Base-by-base conservation (phyloP, 345 rosid species). In the Populus euphratica region DNA sequence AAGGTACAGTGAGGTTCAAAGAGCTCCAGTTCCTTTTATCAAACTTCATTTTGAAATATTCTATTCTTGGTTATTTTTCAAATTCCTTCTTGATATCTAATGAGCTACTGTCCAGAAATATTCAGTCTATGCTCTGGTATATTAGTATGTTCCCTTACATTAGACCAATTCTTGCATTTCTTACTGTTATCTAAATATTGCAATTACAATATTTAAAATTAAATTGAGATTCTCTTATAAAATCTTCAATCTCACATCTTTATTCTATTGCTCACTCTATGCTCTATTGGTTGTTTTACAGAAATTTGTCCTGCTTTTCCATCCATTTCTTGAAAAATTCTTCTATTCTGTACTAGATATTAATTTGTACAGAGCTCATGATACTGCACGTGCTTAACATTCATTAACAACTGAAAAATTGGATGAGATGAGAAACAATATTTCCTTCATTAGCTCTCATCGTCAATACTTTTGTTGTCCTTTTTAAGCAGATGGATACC, bases 1-100 rank as follows among this genome's bases (percentile, higher is more conserved):
- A 95, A 93, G 98, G 99, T 93, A 77, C 17, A 72, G 56, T 17
- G 29, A 29, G 38, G n/a, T 70, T 29, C 5, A 16, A 39, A 49
- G 8, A 27, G n/a, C 36, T 36, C 23, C 59, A 20, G 54, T 21
- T 17, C 38, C 33, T 38, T 50, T 17, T 54, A 21, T 21, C n/a
- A 8, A 54, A 16, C 25, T 75, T 8, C 69, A 43, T 20, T 52
- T 52, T 17, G 21, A 43, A 25, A 61, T 20, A 72, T 49, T 50
- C 67, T 65, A 16, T 21, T 43, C 12, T 64, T 69, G 47, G 39
- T 67, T 31, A 54, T 76, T 33, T 25, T 39, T 69, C 25, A 61
- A 64, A n/a, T 36, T 39, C 41, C 63, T 8, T 23, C 8, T 70
- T 73, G 68, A 2, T 73, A 27, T 62, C 44, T 73, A 36, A n/a